phyloP scores from a whole-genome alignment of 441 rosid genomes.

The Flueggea neowawraea region DNA sequence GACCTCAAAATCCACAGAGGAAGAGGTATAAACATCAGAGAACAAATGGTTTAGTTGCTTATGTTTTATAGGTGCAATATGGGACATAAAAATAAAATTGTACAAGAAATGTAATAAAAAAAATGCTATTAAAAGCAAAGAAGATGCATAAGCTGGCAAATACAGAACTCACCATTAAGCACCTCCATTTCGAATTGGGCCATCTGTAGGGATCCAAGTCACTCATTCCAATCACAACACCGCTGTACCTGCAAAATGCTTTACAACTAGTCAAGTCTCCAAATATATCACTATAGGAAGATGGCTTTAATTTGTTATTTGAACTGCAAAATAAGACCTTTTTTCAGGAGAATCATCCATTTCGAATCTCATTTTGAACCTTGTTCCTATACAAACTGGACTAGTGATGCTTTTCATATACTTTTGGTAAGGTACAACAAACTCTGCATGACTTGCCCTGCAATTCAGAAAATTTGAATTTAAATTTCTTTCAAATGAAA shows the following conservation, averaged over 20 bases:
- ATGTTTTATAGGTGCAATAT: no score
- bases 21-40: no score
- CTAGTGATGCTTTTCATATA: conserved; percentile 58
- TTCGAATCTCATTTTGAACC: conserved; percentile 81
- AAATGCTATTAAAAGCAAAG: neutral
- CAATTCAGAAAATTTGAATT: conserved; percentile 25
- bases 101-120: neutral
- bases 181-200: conserved; percentile 97
- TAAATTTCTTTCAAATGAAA: conserved; percentile 2
- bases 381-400: conserved; percentile 58
- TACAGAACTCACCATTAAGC: conserved; percentile 57
- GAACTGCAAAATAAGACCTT: conserved; percentile 37
- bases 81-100: neutral
- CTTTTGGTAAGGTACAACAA: conserved; percentile 73
- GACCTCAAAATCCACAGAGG: no score
- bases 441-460: conserved; percentile 87
- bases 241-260: conserved; percentile 54
- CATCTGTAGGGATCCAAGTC: conserved; percentile 84
- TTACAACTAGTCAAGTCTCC: conserved; percentile 6
- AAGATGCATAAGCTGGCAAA: neutral
- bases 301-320: conserved; percentile 2
- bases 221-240: conserved; percentile 66
- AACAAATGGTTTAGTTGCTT: no score
- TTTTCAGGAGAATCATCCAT: conserved; percentile 87
- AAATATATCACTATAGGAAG: conserved; percentile 3